Base-by-base conservation (phyloP, 2,329 filamentous ascomycete genomes). In the Colletotrichum melonis region DNA sequence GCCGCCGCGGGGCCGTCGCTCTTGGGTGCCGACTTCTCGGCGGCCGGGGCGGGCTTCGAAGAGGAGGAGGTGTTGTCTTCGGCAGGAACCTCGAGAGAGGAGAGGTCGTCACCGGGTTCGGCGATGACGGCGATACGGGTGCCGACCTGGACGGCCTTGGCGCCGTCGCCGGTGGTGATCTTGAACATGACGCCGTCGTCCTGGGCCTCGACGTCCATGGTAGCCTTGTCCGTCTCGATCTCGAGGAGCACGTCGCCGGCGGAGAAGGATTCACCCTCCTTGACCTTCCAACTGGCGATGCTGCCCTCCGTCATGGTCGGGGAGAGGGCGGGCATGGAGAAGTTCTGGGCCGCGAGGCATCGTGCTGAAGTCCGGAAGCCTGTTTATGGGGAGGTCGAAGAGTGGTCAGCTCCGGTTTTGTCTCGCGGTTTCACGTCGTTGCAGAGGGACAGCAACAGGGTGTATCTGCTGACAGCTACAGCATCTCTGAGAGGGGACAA, bases 261-360 rank as follows among this genome's bases (percentile, higher is more conserved):
- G 63, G 90, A 87, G 83, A 95, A 97, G 64, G 90, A 88, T 77
- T 97, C 94, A 81, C 94, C 95, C 86, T 97, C 95, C 84, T 96
- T 96, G 79, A 97, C 89, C 82, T 92, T 93, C 95, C 95, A 97
- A 74, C 84, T 90, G 60, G 93, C 90, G 79, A 97, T 97, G 84
- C 95, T 97, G 74, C 95, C 95, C 84, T 97, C 95, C 75, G 94
- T 97, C 95, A 97, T 97, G 70, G 95, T 97, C 69, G 95, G 95
- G 75, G 94, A 97, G 75, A 97, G 89, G 54, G 95, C 95, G 30
- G 95, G 95, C 95, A 97, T 97, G 68, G 92, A 93, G 85, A 97
- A 95, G 84, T 95, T 97, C 76, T 95, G 92, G 28, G 94, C 95
- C 63, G 93, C 94, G 78, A 92, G 88, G 78, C 86, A 87, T 77